Base-by-base conservation (phyloP, 208 protist species). In the Porcisia hertigi region DNA sequence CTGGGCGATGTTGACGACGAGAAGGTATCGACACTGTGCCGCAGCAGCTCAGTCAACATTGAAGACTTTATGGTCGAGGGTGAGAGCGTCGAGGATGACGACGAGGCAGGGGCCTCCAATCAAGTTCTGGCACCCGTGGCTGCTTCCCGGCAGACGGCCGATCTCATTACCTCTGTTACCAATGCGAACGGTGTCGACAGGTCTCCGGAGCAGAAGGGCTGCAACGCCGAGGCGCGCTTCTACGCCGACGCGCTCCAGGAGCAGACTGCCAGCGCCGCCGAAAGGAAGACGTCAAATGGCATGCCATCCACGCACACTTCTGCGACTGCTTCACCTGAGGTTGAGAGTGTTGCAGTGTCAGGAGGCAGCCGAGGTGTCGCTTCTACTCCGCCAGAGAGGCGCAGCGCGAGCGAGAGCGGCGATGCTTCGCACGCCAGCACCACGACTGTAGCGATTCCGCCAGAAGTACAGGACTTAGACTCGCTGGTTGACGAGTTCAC, bases 401-500 rank as follows among this genome's bases (percentile, higher is more conserved):
- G 43, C 59, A 18, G 57, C 11, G 9, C 57, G 41, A 30, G 57
- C 34, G 25, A 16, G 18, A 49, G 39, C 58, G 25, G 47, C 30
- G 78, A 84, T 34, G 62, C 23, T 23, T 25, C 67, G 7, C 45
- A 3, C 16, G 6, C 23, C 5, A 16, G 45, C 39, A 53, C 30
- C 45, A 23, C 60, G 0, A 30, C 72, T 5, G n/a, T 70, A 36
- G 59, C 84, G n/a, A 70, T 85, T 23, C 65, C 87, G 20, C 81
- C 81, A 18, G 90, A 94, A 43, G 71, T 90, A 76, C 82, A 92
- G 63, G 91, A 93, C 65, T 52, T 93, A 43, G 88, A 95, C 64
- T 88, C 83, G 11, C 81, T 95, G 14, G 83, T 93, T 14, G 88
- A 95, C 34, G 87, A 95, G 82, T 93, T 95, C 71, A 76, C 74